A percentile compares a stretch with the other conserved stretches of the same genome.
Conservation (phyloP, 352 stramenopile genomes). For the Pythium vanterpoolii region DNA sequence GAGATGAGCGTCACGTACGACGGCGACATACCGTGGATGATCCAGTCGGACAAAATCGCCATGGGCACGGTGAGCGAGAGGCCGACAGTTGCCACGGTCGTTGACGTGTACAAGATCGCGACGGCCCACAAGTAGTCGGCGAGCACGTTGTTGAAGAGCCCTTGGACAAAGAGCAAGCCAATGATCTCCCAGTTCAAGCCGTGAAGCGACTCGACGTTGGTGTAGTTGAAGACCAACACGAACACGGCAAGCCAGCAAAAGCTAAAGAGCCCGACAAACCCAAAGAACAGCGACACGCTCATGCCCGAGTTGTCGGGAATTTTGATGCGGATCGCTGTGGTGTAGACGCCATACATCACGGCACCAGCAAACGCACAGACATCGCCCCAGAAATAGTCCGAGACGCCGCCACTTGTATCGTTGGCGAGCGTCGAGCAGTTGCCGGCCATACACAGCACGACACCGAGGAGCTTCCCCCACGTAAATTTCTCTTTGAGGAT, state of each 20-base stretch:
- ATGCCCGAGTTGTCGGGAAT: slow-evolving; percentile 84
- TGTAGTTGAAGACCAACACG: slow-evolving; percentile 63
- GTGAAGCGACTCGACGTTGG: slow-evolving; percentile 54
- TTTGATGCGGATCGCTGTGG: slow-evolving; percentile 71
- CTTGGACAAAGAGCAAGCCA: slow-evolving; percentile 84
- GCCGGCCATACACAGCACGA: slow-evolving; percentile 84
- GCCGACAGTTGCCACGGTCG: slow-evolving; percentile 94
- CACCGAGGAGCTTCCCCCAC: slow-evolving; percentile 77
- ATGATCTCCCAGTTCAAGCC: slow-evolving; percentile 74
- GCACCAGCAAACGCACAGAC: slow-evolving; percentile 68
- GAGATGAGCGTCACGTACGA: slow-evolving; percentile 53
- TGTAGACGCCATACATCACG: slow-evolving; percentile 94
- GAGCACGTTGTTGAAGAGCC: slow-evolving; percentile 93
- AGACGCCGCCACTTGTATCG: slow-evolving; percentile 40
- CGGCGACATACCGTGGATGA: slow-evolving; percentile 52
- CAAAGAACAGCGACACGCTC: slow-evolving; percentile 93
- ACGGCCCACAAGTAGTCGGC: slow-evolving; percentile 95
- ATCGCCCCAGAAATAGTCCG: slow-evolving; percentile 54
- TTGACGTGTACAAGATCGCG: slow-evolving; percentile 92
- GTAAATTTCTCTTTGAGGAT: slow-evolving; percentile 80
- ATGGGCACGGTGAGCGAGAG: slow-evolving; percentile 96
- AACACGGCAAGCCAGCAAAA: slow-evolving; percentile 72
- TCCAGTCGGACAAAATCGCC: slow-evolving; percentile 90
- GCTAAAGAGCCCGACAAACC: slow-evolving; percentile 92
- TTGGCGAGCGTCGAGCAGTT: slow-evolving; percentile 85